Base-by-base conservation (phyloP, 371 early-diverging fungal genomes). In the Zopfochytrium polystomum region DNA sequence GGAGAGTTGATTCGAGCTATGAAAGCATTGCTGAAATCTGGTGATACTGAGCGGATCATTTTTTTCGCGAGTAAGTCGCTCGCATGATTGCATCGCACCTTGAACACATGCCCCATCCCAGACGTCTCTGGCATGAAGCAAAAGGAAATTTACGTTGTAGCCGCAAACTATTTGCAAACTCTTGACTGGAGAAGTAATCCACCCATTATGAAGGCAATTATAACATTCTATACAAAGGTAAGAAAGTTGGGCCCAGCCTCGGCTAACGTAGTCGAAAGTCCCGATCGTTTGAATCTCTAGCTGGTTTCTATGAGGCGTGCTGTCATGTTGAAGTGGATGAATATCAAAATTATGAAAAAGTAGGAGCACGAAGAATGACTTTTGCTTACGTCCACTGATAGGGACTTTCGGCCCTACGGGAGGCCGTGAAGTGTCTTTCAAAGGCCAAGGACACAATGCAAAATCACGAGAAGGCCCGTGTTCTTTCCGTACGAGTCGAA, bases 301-400 rank as follows among this genome's bases (percentile, higher is more conserved):
- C 72, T 1, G 46, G 67, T 0, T 82, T 82, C 52, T 82, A 78
- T 58, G 75, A 78, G 27, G 49, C 80, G 9, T 82, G 80, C 49
- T 75, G 72, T 18, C 75, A 72, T 32, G 66, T 79, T 22, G 82
- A 82, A 60, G 72, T 82, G 26, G 81, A 82, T 38, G 81, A 80
- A 65, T 82, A 75, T 46, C 79, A 79, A 55, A 80, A 77, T 59
- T 82, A 82, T 62, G 78, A 79, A 32, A 80, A 80, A 70, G 80
- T 68, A 18, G 15, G 52, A 5, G 31, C 3, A 20, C 34, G 7
- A 7, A 11, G 38, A 38, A 38, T 7, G 18, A 7, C 18, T 38
- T 38, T 38, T 51, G 44, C 20, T 20, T 43, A 29, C 31, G 13
- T 23, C 22, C 43, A 20, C 15, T 20, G 15, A 26, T n/a, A 77